Conservation (phyloP, 176 grass and related monocot species). For the Otatea glauca region DNA sequence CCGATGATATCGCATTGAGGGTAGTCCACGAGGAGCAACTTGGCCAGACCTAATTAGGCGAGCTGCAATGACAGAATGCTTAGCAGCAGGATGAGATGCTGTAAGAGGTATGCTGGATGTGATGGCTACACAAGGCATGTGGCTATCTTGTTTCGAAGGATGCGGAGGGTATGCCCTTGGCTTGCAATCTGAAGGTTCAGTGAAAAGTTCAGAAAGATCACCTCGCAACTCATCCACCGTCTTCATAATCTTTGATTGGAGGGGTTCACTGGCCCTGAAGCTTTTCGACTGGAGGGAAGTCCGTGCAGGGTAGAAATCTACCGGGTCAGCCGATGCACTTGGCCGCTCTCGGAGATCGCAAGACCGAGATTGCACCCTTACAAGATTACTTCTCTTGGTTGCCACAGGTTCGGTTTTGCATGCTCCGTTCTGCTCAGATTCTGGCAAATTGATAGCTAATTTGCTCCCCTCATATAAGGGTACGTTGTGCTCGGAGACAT, state of each 20-base stretch:
- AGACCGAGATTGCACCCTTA: slow-evolving; percentile 40
- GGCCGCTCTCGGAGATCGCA: slow-evolving; percentile 45
- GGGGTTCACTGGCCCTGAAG: slow-evolving; percentile 45
- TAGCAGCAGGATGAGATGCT: slow-evolving; percentile 40
- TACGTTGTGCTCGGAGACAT: background rate
- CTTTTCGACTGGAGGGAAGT: slow-evolving; percentile 53
- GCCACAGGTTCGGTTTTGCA: background rate
- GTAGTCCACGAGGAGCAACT: slow-evolving; percentile 36
- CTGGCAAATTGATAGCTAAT: slow-evolving; percentile 14
- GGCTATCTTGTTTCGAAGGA: slow-evolving; percentile 28
- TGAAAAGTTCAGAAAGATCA: slow-evolving; percentile 70
- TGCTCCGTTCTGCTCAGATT: slow-evolving; percentile 26
- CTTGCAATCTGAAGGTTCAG: slow-evolving; percentile 53
- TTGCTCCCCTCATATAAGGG: slow-evolving; percentile 1
- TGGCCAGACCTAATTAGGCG: slow-evolving; percentile 46
- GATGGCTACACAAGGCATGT: slow-evolving; percentile 10
- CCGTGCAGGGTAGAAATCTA: slow-evolving; percentile 59
- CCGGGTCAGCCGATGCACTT: slow-evolving; percentile 28
- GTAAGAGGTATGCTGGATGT: slow-evolving; percentile 47
- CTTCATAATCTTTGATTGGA: slow-evolving; percentile 72
- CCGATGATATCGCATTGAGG: slow-evolving; percentile 30
- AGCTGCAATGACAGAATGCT: slow-evolving; percentile 37
- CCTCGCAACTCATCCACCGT: slow-evolving; percentile 70
- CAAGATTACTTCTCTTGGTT: slow-evolving; percentile 36
- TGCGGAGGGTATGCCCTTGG: slow-evolving; percentile 27